Evolutionary conservation across 2,329 filamentous ascomycete genomes (phyloP).

Genomic region (Aspergillus viridinutans): DNA sequence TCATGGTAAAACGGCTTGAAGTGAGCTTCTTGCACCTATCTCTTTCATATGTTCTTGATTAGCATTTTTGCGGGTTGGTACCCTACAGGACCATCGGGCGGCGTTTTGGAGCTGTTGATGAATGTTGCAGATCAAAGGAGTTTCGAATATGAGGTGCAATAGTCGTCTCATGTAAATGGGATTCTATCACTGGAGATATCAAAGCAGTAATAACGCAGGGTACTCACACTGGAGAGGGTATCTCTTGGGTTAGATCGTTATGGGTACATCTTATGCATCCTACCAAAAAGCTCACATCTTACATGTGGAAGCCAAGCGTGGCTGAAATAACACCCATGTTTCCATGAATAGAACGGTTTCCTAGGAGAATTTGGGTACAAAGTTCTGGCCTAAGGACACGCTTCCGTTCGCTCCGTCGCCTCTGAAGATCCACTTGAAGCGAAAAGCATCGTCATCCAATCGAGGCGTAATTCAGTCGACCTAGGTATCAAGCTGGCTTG

Average conservation of each 20-base stretch:
- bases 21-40: neutral
- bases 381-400: neutral
- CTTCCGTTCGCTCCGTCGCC: neutral
- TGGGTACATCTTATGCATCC: neutral
- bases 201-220: too few species aligned
- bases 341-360: neutral
- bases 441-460: neutral
- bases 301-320: neutral
- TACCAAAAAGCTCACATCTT: too few species aligned
- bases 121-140: neutral
- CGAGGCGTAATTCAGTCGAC: neutral
- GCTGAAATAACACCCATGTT: neutral
- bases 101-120: constrained; percentile 25
- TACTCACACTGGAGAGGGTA: too few species aligned
- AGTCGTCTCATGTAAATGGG: neutral
- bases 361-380: neutral
- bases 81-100: constrained; percentile 33
- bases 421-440: neutral
- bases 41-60: constrained; percentile 7
- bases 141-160: neutral
- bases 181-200: too few species aligned
- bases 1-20: neutral
- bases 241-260: too few species aligned
- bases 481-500: too few species aligned
- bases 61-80: neutral